Percentiles rank a stretch among this genome's conserved stretches.
phyloP scores from a whole-genome alignment of 176 grass and related monocot species.

The Poa annua region DNA sequence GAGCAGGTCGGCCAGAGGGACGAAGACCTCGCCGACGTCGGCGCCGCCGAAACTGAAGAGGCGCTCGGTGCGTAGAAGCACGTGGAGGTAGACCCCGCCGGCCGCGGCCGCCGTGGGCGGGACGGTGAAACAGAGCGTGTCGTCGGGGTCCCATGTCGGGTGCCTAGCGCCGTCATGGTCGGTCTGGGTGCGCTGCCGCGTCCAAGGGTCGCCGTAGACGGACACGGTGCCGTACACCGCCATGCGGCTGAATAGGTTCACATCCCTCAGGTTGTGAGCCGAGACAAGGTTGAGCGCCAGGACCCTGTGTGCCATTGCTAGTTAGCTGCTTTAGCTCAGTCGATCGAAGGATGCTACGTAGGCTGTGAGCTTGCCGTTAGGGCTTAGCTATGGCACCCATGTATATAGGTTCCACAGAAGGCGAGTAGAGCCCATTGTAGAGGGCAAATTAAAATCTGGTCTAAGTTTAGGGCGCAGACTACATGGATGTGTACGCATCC shows the following conservation, averaged over 20 bases:
- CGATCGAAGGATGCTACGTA: too few species aligned
- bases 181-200: conserved; percentile 28
- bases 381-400: neutral
- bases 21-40: conserved; percentile 47
- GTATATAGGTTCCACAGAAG: neutral
- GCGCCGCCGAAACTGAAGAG: conserved; percentile 39
- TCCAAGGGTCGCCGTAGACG: conserved; percentile 33
- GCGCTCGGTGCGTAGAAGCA: conserved; percentile 58
- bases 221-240: conserved; percentile 48
- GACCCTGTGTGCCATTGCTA: conserved; percentile 20
- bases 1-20: conserved; percentile 40
- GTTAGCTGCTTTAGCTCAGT: neutral
- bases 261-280: conserved; percentile 50
- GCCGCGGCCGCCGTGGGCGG: conserved; percentile 28
- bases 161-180: conserved; percentile 48
- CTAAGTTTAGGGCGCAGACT: neutral
- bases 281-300: conserved; percentile 56
- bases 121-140: conserved; percentile 36
- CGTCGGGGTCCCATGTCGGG: conserved; percentile 45
- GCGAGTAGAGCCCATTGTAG: too few species aligned
- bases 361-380: neutral
- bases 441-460: too few species aligned
- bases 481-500: neutral
- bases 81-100: conserved; percentile 27
- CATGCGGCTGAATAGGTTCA: conserved; percentile 55